Evolutionary conservation across 1,284 basidiomycete genomes (phyloP).

Genomic region (Boletus mariae): DNA sequence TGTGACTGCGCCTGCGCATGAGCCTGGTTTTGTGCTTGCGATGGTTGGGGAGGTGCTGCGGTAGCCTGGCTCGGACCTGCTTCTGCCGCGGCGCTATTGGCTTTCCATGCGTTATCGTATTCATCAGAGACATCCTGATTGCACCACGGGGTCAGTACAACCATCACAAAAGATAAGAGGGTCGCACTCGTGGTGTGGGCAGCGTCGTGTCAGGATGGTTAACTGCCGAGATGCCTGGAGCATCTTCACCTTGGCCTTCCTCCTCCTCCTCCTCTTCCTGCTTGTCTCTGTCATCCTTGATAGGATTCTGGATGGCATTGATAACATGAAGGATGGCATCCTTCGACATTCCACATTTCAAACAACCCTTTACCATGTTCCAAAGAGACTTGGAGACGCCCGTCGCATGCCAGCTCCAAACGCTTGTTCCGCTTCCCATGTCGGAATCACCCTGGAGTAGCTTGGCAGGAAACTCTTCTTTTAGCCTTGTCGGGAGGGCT

Average conservation of each 20-base stretch:
- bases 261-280: slow-evolving; percentile 37
- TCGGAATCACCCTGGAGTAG: slow-evolving; percentile 52
- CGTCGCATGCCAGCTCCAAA: slow-evolving; percentile 70
- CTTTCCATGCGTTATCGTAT: slow-evolving; percentile 55
- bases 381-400: slow-evolving; percentile 65
- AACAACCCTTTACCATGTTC: slow-evolving; percentile 59
- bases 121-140: slow-evolving; percentile 42
- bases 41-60: slow-evolving; percentile 22
- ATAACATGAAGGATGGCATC: slow-evolving; percentile 57
- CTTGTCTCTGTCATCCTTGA: slow-evolving; percentile 39
- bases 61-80: slow-evolving; percentile 18
- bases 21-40: slow-evolving; percentile 17
- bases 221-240: slow-evolving; percentile 16
- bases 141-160: slow-evolving; percentile 4
- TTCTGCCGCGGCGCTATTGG: slow-evolving; percentile 41
- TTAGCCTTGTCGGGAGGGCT: slow-evolving; percentile 58
- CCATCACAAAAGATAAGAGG: background rate
- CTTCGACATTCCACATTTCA: slow-evolving; percentile 54
- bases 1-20: slow-evolving; percentile 21
- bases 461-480: slow-evolving; percentile 67
- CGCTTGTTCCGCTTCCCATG: slow-evolving; percentile 49
- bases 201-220: slow-evolving; percentile 25
- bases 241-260: slow-evolving; percentile 19
- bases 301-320: slow-evolving; percentile 50
- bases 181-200: slow-evolving; percentile 26